Conservation (phyloP, 2,329 filamentous ascomycete genomes). For the Hypoxylon sp. region DNA sequence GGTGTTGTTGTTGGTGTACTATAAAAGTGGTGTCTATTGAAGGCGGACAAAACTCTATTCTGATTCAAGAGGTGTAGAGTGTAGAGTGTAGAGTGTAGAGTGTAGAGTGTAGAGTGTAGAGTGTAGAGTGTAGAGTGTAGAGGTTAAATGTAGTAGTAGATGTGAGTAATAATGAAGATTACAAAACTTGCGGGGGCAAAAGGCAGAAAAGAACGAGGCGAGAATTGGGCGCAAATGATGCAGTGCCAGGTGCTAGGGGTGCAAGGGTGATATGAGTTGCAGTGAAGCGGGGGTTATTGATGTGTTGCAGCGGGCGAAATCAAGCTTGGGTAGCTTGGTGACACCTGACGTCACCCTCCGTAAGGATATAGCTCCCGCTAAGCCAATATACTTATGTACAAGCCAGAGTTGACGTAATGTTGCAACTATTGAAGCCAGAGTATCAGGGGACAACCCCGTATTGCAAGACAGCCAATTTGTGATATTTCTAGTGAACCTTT, state of each 20-base stretch:
- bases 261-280: neutral
- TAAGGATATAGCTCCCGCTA: too few relatives aligned
- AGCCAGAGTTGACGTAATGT: slow-evolving; percentile 12
- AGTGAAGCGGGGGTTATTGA: slow-evolving; percentile 26
- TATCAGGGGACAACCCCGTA: neutral
- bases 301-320: slow-evolving; percentile 17
- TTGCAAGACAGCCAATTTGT: neutral
- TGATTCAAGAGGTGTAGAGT: too few relatives aligned
- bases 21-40: slow-evolving; percentile 9
- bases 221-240: slow-evolving; percentile 30
- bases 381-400: too few relatives aligned
- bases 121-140: too few relatives aligned
- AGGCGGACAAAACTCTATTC: slow-evolving; percentile 28
- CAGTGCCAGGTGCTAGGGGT: slow-evolving; percentile 3
- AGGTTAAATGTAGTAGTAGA: slow-evolving; percentile 6
- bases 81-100: too few relatives aligned
- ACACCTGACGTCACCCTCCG: slow-evolving; percentile 31
- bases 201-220: slow-evolving; percentile 4
- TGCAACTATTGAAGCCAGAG: neutral
- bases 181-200: slow-evolving; percentile 8
- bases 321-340: slow-evolving; percentile 29
- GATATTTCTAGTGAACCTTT: too few relatives aligned
- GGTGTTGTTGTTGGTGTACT: neutral
- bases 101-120: too few relatives aligned
- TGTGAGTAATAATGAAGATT: slow-evolving; percentile 4